Evolutionary conservation across 306 rosid genomes (phyloP).

Genomic region (Amphicarpaea edgeworthii): DNA sequence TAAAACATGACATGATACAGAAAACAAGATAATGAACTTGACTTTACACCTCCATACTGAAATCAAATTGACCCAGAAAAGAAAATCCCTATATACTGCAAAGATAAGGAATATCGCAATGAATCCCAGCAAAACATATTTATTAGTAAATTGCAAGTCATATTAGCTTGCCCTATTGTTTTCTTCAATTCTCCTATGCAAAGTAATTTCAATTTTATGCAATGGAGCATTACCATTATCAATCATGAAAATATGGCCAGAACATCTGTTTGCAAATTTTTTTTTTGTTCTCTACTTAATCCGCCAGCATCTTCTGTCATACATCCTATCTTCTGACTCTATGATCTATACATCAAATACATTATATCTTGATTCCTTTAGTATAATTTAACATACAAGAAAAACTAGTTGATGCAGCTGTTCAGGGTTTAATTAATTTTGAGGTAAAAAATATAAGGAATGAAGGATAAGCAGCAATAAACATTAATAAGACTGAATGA

Average conservation of each 20-base stretch:
- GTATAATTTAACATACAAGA: slow-evolving; percentile 14
- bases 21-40: slow-evolving; percentile 22
- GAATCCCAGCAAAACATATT: slow-evolving; percentile 3
- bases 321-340: not conserved
- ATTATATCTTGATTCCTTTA: slow-evolving; percentile 36
- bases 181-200: not conserved
- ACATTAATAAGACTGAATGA: slow-evolving; percentile 13
- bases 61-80: slow-evolving; percentile 32
- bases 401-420: slow-evolving; percentile 29
- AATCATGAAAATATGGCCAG: slow-evolving; percentile 26
- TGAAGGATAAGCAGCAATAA: not conserved
- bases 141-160: slow-evolving; percentile 21
- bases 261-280: slow-evolving; percentile 22
- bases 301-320: not conserved
- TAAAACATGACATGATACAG: slow-evolving; percentile 29
- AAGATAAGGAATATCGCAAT: not conserved
- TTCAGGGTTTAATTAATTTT: slow-evolving; percentile 27
- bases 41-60: not conserved
- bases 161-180: slow-evolving; percentile 1
- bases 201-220: slow-evolving; percentile 33
- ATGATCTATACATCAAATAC: slow-evolving; percentile 26
- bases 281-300: slow-evolving; percentile 24
- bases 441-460: slow-evolving; percentile 16
- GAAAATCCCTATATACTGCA: not conserved
- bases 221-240: slow-evolving; percentile 21